Conservation (phyloP, 805 yeast species). For the Zygoascus biomembranicola region DNA sequence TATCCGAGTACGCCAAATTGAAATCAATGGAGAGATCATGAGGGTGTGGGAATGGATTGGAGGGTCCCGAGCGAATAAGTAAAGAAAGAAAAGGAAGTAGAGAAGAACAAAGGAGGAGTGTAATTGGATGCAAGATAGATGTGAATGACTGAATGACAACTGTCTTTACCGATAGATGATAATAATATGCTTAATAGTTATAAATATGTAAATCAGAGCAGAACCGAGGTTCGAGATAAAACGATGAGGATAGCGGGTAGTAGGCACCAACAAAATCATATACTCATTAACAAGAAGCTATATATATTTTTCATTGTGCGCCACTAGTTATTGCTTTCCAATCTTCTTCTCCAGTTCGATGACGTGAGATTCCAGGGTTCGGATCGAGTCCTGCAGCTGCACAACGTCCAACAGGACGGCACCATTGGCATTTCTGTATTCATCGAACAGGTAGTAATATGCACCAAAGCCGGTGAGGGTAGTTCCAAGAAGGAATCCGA, state of each 20-base stretch:
- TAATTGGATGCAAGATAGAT: too few relatives aligned
- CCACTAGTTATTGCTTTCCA: slow-evolving; percentile 1
- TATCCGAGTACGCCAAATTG: slow-evolving; percentile 53
- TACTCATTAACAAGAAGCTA: too few relatives aligned
- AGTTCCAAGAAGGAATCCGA: slow-evolving; percentile 76
- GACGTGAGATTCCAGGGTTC: slow-evolving; percentile 61
- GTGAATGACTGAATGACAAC: background rate
- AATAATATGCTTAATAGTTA: background rate
- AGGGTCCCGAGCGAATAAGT: background rate
- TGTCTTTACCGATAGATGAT: background rate
- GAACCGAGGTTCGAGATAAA: background rate
- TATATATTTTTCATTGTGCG: too few relatives aligned
- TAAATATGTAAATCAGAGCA: background rate
- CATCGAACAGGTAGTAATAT: slow-evolving; percentile 70
- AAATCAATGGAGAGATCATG: slow-evolving; percentile 79
- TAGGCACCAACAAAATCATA: too few relatives aligned
- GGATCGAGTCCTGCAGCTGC: slow-evolving; percentile 58
- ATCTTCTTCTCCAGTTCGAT: slow-evolving; percentile 19
- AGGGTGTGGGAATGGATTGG: slow-evolving; percentile 76
- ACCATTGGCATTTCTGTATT: slow-evolving; percentile 63
- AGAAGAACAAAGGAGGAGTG: background rate
- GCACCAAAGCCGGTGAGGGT: slow-evolving; percentile 66
- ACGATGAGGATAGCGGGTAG: too few relatives aligned
- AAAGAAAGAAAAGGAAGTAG: background rate
- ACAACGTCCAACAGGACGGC: slow-evolving; percentile 70